Evolutionary conservation across 1,284 basidiomycete genomes (phyloP), one percentile per base, ranked within the genome.

Genomic region (Volvariella surrecta): DNA sequence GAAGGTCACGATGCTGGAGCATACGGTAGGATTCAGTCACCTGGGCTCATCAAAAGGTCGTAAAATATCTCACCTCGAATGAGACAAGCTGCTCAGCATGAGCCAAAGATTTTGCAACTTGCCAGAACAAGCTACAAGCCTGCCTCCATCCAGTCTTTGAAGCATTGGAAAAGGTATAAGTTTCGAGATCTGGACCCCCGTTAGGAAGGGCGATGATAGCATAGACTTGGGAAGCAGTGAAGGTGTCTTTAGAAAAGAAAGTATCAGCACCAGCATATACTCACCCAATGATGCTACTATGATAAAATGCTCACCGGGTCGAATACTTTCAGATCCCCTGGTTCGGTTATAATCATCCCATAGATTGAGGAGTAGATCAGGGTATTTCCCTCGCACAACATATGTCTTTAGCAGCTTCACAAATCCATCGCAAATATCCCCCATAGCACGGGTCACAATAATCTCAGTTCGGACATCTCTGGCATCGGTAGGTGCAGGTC

Each of bases 81-180:
- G 74, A 70, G 10, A 82, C 77, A 43, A 80, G 64, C 17, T 74
- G 67, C 59, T 99, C 95, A 1, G 90, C 95, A 31, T 75, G 69
- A 0, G 79, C 79, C 0, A 98, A 70, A 0, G 87, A 71, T 40
- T 78, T 77, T 0, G 80, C 73, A 1, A 95, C 82, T 61, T 97
- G 94, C 87, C 88, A 93, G 60, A 98, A 92, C 19, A 97, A 64
- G 41, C 82, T 84, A 47, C 79, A 84, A 1, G 93, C 92, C 58
- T 96, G 85, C 16, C 71, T 66, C 94, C 95, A 98, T 1, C 81
- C 82, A 3, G 55, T 67, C 48, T 72, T 79, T 13, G 51, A 57
- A 4, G 63, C 45, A 45, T 64, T 66, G n/a, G 57, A 52, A 55
- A 95, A 90, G 4, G 64, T 68, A 58, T 86, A 90, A 7, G 80